Conservation (phyloP, 2,329 filamentous ascomycete species). For the Phialemonium atrogriseum region DNA sequence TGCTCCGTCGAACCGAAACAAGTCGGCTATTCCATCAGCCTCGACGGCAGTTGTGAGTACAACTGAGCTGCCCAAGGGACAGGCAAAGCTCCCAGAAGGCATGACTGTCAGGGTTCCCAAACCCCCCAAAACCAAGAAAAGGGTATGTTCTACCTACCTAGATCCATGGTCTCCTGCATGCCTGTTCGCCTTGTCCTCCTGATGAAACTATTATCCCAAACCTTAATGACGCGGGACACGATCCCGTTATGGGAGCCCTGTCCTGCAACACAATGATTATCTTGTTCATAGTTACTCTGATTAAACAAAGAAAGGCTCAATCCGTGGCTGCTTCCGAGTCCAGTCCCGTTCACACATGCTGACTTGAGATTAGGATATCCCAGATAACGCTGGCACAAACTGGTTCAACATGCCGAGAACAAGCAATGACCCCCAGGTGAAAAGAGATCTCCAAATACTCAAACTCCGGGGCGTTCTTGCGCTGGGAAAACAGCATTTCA, state of each 20-base stretch:
- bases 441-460: conserved; percentile 80
- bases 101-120: conserved; percentile 21
- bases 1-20: conserved; percentile 1
- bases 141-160: conserved; percentile 17
- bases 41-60: conserved; percentile 8
- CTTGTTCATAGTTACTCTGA: conserved; percentile 69
- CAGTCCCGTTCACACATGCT: conserved; percentile 15
- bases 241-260: conserved; percentile 73
- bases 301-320: no score
- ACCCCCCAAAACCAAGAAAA: conserved; percentile 16
- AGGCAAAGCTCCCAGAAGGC: conserved; percentile 14
- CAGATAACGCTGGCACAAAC: conserved; percentile 60
- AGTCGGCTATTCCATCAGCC: conserved; percentile 6
- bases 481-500: conserved; percentile 74
- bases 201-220: conserved; percentile 73
- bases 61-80: conserved; percentile 5
- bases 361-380: conserved; percentile 18
- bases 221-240: conserved; percentile 64
- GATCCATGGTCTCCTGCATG: neutral
- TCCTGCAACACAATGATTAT: conserved; percentile 53
- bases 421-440: conserved; percentile 73
- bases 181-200: conserved; percentile 31
- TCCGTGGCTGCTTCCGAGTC: no score
- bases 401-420: conserved; percentile 90
- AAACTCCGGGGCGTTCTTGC: conserved; percentile 86